These are phyloP conservation scores for Zygnema cylindricum DNA, from an alignment of 139 green algal genomes.

Conservation along the genomic window DNA sequence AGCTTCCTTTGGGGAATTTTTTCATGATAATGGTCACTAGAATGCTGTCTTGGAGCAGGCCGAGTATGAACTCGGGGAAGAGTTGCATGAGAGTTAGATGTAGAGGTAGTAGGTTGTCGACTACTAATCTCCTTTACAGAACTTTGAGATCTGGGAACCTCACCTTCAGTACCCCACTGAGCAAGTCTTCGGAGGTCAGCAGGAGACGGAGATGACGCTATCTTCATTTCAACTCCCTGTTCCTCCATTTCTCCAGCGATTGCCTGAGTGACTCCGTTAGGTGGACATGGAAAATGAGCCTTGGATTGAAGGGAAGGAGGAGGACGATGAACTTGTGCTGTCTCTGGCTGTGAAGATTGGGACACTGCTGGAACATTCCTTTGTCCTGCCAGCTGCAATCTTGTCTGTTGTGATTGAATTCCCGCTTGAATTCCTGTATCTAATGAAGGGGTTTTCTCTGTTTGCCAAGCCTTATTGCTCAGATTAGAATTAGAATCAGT, in stretches of 20 bases:
- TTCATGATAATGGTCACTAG: not conserved
- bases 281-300: not conserved
- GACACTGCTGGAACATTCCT: conserved; percentile 1
- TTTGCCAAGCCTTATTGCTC: not conserved
- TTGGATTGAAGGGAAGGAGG: not conserved
- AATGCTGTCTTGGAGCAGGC: not conserved
- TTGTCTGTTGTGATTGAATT: not conserved
- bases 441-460: not conserved
- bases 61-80: not conserved
- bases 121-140: no score
- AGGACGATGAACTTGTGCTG: not conserved
- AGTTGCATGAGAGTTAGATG: not conserved
- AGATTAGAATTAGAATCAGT: not conserved
- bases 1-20: not conserved
- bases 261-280: not conserved
- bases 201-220: no score
- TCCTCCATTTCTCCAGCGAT: no score
- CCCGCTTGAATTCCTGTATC: not conserved
- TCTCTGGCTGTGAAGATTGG: not conserved
- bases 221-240: no score
- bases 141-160: no score
- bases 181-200: no score
- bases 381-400: not conserved
- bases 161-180: no score
- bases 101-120: no score